These are phyloP conservation scores for Raphanus raphanistrum DNA, from an alignment of 345 rosid genomes.

Conservation along the genomic window DNA sequence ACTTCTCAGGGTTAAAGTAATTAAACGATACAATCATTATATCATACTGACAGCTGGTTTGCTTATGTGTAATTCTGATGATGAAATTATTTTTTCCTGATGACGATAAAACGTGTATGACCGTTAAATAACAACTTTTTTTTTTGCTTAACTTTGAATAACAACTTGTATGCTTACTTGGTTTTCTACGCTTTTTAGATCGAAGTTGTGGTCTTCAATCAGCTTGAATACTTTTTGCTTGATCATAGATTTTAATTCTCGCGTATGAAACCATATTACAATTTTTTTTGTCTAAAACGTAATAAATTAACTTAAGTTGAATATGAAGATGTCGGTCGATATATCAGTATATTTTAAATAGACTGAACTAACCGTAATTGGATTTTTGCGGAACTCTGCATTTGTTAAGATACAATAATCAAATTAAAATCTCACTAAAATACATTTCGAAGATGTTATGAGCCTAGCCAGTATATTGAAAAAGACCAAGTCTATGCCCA, in stretches of 20 bases:
- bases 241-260: neutral
- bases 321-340: neutral
- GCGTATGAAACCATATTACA: neutral
- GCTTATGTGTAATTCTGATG: slow-evolving; percentile 3
- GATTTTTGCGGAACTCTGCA: neutral
- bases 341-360: neutral
- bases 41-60: slow-evolving; percentile 18
- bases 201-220: slow-evolving; percentile 1
- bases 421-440: neutral
- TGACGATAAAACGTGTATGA: slow-evolving; percentile 31
- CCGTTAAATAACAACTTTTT: slow-evolving; percentile 18
- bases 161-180: no score
- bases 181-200: neutral
- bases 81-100: slow-evolving; percentile 2
- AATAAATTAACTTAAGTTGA: neutral
- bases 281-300: neutral
- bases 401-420: neutral
- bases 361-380: neutral
- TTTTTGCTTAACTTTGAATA: no score
- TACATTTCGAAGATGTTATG: neutral
- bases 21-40: neutral
- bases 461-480: neutral
- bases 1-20: neutral
- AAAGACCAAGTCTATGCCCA: neutral
- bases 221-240: neutral